phyloP scores from a whole-genome alignment of 208 protist species.

The Leptomonas seymouri region DNA sequence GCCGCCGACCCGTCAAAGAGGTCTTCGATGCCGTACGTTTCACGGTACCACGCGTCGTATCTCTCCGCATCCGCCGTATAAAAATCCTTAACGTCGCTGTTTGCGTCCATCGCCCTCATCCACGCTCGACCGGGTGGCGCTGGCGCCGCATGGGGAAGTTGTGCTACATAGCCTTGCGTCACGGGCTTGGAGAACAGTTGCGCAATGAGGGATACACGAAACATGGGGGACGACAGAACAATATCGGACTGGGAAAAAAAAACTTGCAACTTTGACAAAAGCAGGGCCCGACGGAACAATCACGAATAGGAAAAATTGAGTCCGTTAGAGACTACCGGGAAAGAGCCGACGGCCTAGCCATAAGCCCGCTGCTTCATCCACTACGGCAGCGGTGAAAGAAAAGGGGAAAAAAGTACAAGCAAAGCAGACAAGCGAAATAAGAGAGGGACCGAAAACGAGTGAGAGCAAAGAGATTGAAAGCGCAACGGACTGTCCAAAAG shows the following conservation, averaged over 20 bases:
- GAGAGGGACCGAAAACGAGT: too few species aligned
- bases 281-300: too few species aligned
- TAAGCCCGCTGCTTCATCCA: too few species aligned
- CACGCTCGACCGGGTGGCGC: slow-evolving; percentile 40
- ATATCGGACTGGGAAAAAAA: not conserved
- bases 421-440: too few species aligned
- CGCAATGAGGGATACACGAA: slow-evolving; percentile 27
- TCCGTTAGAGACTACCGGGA: too few species aligned
- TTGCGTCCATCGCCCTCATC: slow-evolving; percentile 60
- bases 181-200: slow-evolving; percentile 78
- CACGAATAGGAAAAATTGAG: too few species aligned
- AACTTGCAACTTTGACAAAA: not conserved
- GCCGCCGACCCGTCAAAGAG: slow-evolving; percentile 67
- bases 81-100: slow-evolving; percentile 62
- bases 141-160: slow-evolving; percentile 48
- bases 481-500: too few species aligned
- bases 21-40: slow-evolving; percentile 71
- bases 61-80: slow-evolving; percentile 60
- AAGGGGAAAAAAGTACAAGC: too few species aligned
- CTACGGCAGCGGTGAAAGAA: too few species aligned
- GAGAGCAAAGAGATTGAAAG: too few species aligned
- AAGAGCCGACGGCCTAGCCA: too few species aligned
- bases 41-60: slow-evolving; percentile 83
- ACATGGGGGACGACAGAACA: slow-evolving; percentile 14
- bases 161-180: slow-evolving; percentile 73